These are phyloP conservation scores for Ustilago curta DNA, from an alignment of 1,284 basidiomycete genomes.

Conservation along the genomic window DNA sequence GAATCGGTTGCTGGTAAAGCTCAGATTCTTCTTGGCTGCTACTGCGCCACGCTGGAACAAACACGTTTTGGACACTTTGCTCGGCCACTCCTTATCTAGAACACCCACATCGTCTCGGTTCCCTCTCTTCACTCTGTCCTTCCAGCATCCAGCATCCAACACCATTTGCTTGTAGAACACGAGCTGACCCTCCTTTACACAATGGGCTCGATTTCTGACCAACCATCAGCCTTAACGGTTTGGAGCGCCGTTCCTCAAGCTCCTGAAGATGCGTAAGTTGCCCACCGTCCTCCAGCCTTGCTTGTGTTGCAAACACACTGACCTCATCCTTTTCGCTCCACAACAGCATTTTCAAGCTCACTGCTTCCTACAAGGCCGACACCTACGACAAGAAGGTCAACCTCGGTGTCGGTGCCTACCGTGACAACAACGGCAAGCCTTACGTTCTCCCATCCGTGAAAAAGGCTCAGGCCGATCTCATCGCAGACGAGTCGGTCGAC, in stretches of 20 bases:
- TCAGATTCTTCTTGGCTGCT: constrained; percentile 11
- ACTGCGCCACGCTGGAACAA: constrained; percentile 5
- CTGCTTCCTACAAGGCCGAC: constrained; percentile 87
- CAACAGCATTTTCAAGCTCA: constrained; percentile 84
- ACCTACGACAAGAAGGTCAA: constrained; percentile 85
- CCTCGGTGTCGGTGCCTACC: constrained; percentile 76
- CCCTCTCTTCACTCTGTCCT: too few species aligned
- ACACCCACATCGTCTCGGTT: not conserved
- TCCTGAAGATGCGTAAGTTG: constrained; percentile 61
- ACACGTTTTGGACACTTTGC: constrained; percentile 2
- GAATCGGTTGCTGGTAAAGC: constrained; percentile 2
- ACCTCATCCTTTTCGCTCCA: not conserved
- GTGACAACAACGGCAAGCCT: constrained; percentile 70
- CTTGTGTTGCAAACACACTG: not conserved
- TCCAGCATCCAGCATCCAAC: constrained; percentile 3
- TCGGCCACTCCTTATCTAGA: constrained; percentile 4
- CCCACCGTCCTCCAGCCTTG: not conserved
- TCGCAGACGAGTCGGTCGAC: constrained; percentile 81
- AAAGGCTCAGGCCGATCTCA: constrained; percentile 78
- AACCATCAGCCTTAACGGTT: constrained; percentile 44
- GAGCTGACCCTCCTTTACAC: constrained; percentile 24
- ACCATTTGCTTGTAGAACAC: not conserved
- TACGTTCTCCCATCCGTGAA: constrained; percentile 71
- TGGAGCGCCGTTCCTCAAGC: constrained; percentile 58
- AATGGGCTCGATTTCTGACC: constrained; percentile 38